Conservation (phyloP, 768 basidiomycete genomes). For the Boletus patriciae region DNA sequence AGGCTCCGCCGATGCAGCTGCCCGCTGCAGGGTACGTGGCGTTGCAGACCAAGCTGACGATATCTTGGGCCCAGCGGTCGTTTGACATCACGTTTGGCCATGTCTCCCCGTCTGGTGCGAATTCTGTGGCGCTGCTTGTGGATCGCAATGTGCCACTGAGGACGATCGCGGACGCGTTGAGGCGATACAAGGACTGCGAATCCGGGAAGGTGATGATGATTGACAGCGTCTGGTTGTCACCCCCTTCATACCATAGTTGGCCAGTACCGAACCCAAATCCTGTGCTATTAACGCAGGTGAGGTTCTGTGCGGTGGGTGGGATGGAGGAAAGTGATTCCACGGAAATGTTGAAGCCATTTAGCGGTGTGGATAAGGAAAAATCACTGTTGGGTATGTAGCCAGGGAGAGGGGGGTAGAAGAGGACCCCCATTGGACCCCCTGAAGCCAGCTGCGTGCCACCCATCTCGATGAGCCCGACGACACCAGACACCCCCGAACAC, state of each 20-base stretch:
- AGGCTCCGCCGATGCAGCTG: background rate
- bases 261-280: rapidly evolving
- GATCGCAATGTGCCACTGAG: background rate
- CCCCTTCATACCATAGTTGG: conserved; percentile 4
- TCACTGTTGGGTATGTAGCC: too few relatives aligned
- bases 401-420: conserved; percentile 18
- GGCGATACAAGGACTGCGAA: background rate
- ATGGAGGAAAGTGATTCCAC: conserved; percentile 11
- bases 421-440: background rate
- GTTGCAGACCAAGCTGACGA: background rate
- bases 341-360: conserved; percentile 20
- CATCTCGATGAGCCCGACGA: conserved; percentile 11
- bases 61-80: background rate
- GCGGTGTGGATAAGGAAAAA: background rate
- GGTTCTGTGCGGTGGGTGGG: conserved; percentile 10
- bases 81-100: background rate
- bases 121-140: background rate
- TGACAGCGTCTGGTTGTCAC: background rate
- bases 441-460: too few relatives aligned
- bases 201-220: background rate
- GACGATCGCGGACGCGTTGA: background rate
- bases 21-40: background rate
- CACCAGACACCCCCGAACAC: background rate
- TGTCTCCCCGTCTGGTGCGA: background rate
- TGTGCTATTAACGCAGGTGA: background rate